Evolutionary conservation across 768 basidiomycete genomes (phyloP).

Genomic region (Phaffia tasmanica): DNA sequence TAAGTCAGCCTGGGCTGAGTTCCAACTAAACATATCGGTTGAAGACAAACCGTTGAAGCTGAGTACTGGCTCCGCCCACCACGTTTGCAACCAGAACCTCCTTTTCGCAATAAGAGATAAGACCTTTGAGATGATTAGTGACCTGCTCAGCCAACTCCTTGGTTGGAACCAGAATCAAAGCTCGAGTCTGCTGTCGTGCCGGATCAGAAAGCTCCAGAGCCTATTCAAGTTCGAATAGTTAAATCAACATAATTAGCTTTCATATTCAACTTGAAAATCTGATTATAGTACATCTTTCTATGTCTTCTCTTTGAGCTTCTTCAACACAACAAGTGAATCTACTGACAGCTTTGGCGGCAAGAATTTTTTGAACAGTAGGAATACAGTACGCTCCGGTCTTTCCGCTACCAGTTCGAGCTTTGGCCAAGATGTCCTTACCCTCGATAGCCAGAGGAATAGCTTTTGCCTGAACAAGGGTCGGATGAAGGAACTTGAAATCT

Average conservation of each 20-base stretch:
- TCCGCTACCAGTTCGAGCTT: constrained; percentile 89
- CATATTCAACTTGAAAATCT: neutral
- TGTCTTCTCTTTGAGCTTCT: neutral
- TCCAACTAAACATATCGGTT: neutral
- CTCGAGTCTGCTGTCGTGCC: constrained; percentile 48
- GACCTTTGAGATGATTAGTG: constrained; percentile 50
- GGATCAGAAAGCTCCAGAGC: constrained; percentile 22
- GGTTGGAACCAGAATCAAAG: constrained; percentile 53
- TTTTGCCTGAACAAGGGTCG: constrained; percentile 82
- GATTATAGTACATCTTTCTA: too few species aligned
- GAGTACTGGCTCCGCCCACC: constrained; percentile 57
- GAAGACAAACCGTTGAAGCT: constrained; percentile 43
- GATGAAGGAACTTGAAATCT: constrained; percentile 75
- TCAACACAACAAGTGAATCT: neutral
- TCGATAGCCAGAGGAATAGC: constrained; percentile 87
- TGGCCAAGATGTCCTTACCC: constrained; percentile 72
- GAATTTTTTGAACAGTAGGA: constrained; percentile 76
- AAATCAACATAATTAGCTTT: neutral
- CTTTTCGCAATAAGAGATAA: constrained; percentile 68
- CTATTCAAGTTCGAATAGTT: neutral
- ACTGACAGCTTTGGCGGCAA: constrained; percentile 62
- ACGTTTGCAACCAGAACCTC: constrained; percentile 62
- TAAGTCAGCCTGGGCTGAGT: neutral
- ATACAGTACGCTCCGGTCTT: constrained; percentile 95
- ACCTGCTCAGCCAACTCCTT: constrained; percentile 90